These are phyloP conservation scores for Tricholoma furcatifolium DNA, from an alignment of 768 basidiomycete genomes.

Conservation along the genomic window DNA sequence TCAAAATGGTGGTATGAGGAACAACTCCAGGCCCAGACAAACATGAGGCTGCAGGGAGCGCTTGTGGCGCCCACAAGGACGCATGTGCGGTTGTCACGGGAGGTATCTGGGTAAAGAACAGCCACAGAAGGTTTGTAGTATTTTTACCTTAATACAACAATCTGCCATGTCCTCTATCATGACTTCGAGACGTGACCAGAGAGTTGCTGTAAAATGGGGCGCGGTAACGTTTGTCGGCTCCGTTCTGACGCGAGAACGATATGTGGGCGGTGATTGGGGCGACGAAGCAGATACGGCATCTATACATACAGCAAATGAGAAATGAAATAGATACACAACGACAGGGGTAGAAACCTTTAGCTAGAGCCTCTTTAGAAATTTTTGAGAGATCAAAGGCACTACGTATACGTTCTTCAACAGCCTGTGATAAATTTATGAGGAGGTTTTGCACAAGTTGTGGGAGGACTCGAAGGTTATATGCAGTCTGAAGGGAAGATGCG, in stretches of 20 bases:
- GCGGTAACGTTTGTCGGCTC: slow-evolving; percentile 89
- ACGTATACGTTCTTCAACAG: slow-evolving; percentile 79
- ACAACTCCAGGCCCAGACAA: neutral
- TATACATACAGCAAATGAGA: neutral
- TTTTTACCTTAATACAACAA: slow-evolving; percentile 80
- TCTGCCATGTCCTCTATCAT: slow-evolving; percentile 88
- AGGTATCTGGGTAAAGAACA: neutral
- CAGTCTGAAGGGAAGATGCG: slow-evolving; percentile 93
- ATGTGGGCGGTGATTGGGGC: slow-evolving; percentile 47
- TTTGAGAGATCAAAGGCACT: slow-evolving; percentile 83
- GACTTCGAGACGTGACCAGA: slow-evolving; percentile 79
- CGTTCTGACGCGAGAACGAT: slow-evolving; percentile 83
- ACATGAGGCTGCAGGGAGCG: slow-evolving; percentile 15
- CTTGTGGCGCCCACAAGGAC: slow-evolving; percentile 12
- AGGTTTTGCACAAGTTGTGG: slow-evolving; percentile 81
- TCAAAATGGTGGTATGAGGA: neutral
- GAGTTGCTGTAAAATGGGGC: slow-evolving; percentile 78
- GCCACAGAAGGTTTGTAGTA: neutral
- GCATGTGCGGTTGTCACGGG: slow-evolving; percentile 6
- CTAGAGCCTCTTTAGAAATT: slow-evolving; percentile 82
- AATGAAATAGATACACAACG: neutral
- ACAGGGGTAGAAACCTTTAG: slow-evolving; percentile 56
- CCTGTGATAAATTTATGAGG: slow-evolving; percentile 75
- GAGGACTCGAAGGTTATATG: slow-evolving; percentile 86
- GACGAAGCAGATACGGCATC: slow-evolving; percentile 23